These are phyloP conservation scores for Botryosphaeria agaves DNA, from an alignment of 2,329 filamentous ascomycete species.

Conservation along the genomic window DNA sequence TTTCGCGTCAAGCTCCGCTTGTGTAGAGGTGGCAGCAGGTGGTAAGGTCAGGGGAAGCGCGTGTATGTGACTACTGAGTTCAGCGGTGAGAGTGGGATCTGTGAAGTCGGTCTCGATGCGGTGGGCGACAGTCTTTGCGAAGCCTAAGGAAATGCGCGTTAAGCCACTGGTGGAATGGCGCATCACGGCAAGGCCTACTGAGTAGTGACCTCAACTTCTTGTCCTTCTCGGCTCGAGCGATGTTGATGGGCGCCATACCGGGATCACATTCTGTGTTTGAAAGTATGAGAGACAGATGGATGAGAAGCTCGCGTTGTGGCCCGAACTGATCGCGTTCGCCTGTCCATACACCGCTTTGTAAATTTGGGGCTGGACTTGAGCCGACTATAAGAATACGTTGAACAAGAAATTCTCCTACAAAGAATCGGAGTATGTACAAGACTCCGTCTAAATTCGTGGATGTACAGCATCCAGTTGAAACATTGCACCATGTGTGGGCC, in stretches of 20 bases:
- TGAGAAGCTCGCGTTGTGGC: no score
- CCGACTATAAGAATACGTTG: no score
- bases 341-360: no score
- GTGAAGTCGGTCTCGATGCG: slow-evolving; percentile 7
- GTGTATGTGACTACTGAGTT: slow-evolving; percentile 25
- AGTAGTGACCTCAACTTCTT: slow-evolving; percentile 1
- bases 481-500: no score
- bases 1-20: slow-evolving; percentile 33
- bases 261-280: no score
- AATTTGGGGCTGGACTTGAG: no score
- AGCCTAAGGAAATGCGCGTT: slow-evolving; percentile 10
- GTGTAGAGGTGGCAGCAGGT: slow-evolving; percentile 14
- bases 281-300: no score
- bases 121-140: slow-evolving; percentile 12
- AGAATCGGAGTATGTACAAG: no score
- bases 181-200: background rate
- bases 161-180: background rate
- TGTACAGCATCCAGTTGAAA: no score
- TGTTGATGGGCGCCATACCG: slow-evolving; percentile 3
- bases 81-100: slow-evolving; percentile 11
- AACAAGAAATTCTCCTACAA: no score
- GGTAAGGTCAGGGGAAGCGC: slow-evolving; percentile 15
- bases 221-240: slow-evolving; percentile 1
- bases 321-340: no score
- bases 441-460: no score